Evolutionary conservation across 805 yeast species (phyloP).

Genomic region (Candida ascalaphidarum): DNA sequence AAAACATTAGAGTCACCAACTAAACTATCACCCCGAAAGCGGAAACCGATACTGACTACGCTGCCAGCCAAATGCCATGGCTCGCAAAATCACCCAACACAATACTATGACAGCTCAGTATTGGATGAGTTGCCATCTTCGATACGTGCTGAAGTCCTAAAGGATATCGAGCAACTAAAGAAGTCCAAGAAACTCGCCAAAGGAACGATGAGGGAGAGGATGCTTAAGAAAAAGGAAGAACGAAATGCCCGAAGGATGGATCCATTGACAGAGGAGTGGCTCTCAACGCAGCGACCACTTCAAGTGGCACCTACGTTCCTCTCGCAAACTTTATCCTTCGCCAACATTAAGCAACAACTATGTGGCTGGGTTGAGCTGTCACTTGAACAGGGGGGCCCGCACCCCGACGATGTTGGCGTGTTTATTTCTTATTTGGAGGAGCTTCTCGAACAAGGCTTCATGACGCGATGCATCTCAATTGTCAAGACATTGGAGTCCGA

Average conservation of each 20-base stretch:
- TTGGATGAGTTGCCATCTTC: conserved; percentile 31
- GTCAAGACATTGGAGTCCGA: conserved; percentile 2
- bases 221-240: conserved; percentile 5
- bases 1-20: conserved; percentile 24
- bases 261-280: conserved; percentile 6
- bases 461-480: conserved; percentile 8
- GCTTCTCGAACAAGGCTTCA: conserved; percentile 9
- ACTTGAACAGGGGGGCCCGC: conserved; percentile 25
- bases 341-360: conserved; percentile 7
- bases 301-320: background rate
- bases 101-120: conserved; percentile 29
- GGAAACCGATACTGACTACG: conserved; percentile 8
- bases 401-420: conserved; percentile 18
- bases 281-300: conserved; percentile 3
- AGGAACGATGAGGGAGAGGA: conserved; percentile 18
- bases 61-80: no score
- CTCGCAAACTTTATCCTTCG: no score
- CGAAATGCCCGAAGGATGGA: conserved; percentile 2
- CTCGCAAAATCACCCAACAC: no score
- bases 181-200: conserved; percentile 16
- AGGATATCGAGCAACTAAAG: conserved; percentile 22
- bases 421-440: conserved; percentile 10
- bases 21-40: conserved; percentile 5
- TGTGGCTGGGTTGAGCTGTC: conserved; percentile 19
- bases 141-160: conserved; percentile 24